Evolutionary conservation across 2,329 filamentous ascomycete species (phyloP), one percentile per base, ranked within the genome.

Genomic region (Magnaporthiopsis rhizophila): DNA sequence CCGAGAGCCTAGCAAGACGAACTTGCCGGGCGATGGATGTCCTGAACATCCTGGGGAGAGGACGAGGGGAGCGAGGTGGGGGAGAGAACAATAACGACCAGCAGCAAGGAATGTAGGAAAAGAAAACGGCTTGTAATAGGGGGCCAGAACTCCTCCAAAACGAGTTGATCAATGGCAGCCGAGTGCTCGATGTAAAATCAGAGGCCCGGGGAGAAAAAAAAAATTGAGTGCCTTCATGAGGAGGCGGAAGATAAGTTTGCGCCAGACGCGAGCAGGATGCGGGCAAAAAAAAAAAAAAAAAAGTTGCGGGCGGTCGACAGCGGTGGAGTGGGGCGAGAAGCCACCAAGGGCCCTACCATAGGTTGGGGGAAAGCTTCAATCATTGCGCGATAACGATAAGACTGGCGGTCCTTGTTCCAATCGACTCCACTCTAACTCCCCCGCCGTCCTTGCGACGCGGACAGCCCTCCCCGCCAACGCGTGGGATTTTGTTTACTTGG

Each of bases 401-500:
- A 6, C 45, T n/a, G 12, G 12, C 12, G 36, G 13, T 15, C 2
- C 36, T 4, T 5, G 36, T 38, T 38, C 34, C 34, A 30, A 12
- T 34, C 13, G 12, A 36, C 36, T 38, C 32, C 32, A 11, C 32
- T 34, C 32, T 15, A 38, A 13, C 36, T 12, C 13, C 15, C 36
- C 38, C 38, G 38, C 38, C 38, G 5, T 36, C 38, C 38, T 5
- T n/a, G 45, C 21, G 45, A 53, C 21, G 45, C 21, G 45, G 45
- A n/a, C n/a, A 45, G 38, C 60, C 60, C 36, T 45, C 62, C 53
- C 62, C 56, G 57, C 62, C 53, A 58, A 58, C 62, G 62, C 61
- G 30, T 28, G 28, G 53, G 53, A 56, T 26, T 57, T 64, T 64
- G 63, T 64, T 64, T 64, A 64, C 63, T 64, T 64, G n/a, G 50